phyloP scores from a whole-genome alignment of 2,329 filamentous ascomycete genomes.

The Fusarium fujikuroi region DNA sequence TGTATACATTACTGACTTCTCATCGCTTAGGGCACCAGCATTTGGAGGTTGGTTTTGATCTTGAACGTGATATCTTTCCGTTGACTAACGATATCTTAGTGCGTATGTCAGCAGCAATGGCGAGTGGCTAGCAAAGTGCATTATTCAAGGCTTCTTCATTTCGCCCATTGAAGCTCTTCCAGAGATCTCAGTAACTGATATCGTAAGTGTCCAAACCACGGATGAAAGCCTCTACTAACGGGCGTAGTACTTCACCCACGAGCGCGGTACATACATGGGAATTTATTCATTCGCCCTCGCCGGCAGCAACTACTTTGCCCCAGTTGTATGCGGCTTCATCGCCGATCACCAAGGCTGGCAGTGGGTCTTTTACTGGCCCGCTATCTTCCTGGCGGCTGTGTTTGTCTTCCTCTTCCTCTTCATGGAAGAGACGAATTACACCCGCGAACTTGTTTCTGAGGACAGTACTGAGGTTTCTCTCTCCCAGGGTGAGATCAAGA shows the following conservation, averaged over 20 bases:
- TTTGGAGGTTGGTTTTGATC: constrained; percentile 30
- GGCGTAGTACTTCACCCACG: constrained; percentile 51
- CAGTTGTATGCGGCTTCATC: constrained; percentile 57
- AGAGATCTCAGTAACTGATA: constrained; percentile 56
- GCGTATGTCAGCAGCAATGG: constrained; percentile 51
- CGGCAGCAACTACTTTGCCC: constrained; percentile 56
- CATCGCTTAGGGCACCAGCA: constrained; percentile 26
- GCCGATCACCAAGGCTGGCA: constrained; percentile 53
- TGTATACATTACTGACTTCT: not conserved
- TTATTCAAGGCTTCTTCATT: constrained; percentile 56
- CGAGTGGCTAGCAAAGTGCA: constrained; percentile 57
- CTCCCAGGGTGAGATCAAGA: not conserved
- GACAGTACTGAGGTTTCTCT: not conserved
- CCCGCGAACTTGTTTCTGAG: constrained; percentile 39
- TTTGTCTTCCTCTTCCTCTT: not conserved
- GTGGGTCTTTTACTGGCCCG: constrained; percentile 54
- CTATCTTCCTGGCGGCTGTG: not conserved
- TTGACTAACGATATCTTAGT: not conserved
- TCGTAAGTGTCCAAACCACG: constrained; percentile 38
- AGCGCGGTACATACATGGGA: constrained; percentile 56
- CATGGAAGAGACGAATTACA: constrained; percentile 16
- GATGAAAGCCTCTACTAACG: rapidly evolving
- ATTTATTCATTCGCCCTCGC: constrained; percentile 54
- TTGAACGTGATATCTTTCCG: rapidly evolving
- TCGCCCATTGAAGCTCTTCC: constrained; percentile 59